Base-by-base conservation (phyloP, 2,329 filamentous ascomycete species). In the Pyricularia pennisetigena region DNA sequence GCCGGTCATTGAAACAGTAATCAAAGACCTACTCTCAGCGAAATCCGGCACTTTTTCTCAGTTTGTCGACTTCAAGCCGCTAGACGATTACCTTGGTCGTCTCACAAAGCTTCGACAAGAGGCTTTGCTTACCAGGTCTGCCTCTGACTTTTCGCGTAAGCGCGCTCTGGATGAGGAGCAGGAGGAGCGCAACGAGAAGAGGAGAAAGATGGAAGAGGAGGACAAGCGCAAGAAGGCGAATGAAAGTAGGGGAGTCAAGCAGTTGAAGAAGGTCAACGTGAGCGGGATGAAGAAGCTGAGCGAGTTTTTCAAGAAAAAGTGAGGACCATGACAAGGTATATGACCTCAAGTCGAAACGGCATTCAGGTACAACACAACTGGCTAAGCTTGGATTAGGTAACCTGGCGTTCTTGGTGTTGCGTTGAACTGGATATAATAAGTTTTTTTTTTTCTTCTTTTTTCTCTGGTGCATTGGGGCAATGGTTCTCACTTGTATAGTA, bases 271-370 rank as follows among this genome's bases (percentile, higher is more conserved):
- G 80, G 94, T 94, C 65, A 91, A 98, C 79, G 94, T 90, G 0
- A 87, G 80, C 26, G 95, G 95, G 1, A 99, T 99, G 95, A 95
- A 91, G 85, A 99, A 98, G 82, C 86, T 99, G 86, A 97, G 92
- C 76, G 86, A 89, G 70, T 99, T 99, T 80, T 99, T 99, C 78
- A 88, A 88, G 70, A 96, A 94, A 80, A 86, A 85, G 71, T 75
- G 70, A 72, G 26, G 70, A 23, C 64, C 20, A 67, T 63, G 24
- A 61, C n/a, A 49, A 28, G 62, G 3, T 26, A 24, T 28, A 20
- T 4, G 23, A 8, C 6, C 26, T 10, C 26, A 63, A 70, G 66
- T 67, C 41, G 41, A 54, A n/a, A 20, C 4, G 41, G 20, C 59
- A 16, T 62, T 9, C 16, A 41, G 24, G 63, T 29, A 23, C 23